Base-by-base conservation (phyloP, 306 rosid genomes). In the Ammopiptanthus mongolicus region DNA sequence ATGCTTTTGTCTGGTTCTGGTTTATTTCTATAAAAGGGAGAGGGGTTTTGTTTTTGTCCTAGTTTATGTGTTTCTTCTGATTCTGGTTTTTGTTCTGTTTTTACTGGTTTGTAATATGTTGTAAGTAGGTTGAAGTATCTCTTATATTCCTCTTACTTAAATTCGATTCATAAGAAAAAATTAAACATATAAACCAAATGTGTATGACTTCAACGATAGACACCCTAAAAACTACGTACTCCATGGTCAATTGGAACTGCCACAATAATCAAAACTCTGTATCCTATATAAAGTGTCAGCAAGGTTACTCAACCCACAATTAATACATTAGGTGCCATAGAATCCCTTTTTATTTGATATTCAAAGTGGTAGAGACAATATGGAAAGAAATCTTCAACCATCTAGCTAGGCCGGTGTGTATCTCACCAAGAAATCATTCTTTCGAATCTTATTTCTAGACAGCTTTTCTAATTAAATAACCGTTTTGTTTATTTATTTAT, bases 361-460 rank as follows among this genome's bases (percentile, higher is more conserved):
- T 73, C 4, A 83, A 65, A 75, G 81, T 41, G 29, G 41, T 71
- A 84, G 75, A 72, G 80, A 76, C 82, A 84, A 76, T 58, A 73
- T 41, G 46, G 80, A 76, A 70, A 80, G 65, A 18, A 56, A 61
- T 75, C 42, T 62, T 75, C 28, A 52, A 48, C 75, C 63, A 58
- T 61, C 60, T 47, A 29, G 55, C 60, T 57, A n/a, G n/a, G n/a
- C n/a, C 15, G 55, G 44, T 31, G 10, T 77, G 63, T 65, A 29
- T 77, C 78, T 74, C 76, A 51, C 74, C 77, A 57, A 80, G 52
- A 80, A 71, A 74, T 34, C 62, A 60, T 73, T 80, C 71, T 46
- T 57, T 64, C 67, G 29, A 53, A 47, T 77, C 76, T 65, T 76
- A 10, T 3, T 52, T 69, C 56, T 37, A 65, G 81, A 73, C 75